Evolutionary conservation across 352 stramenopile species (phyloP), one percentile per base, ranked within the genome.

Genomic region (Phytophthora aleatoria): DNA sequence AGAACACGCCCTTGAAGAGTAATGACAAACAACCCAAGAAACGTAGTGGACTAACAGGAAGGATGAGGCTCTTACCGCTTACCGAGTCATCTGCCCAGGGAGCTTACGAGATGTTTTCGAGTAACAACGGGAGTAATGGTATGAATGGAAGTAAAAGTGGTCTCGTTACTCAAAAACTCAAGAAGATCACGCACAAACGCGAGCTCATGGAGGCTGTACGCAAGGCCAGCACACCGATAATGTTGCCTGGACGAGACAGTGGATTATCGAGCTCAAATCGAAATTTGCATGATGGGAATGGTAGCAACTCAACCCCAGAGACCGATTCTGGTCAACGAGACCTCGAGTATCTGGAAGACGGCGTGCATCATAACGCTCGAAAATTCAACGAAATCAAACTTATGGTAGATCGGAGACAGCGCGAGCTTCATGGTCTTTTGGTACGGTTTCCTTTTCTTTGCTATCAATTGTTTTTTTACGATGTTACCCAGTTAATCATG

Each of bases 341-440:
- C 56, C 76, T 93, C 24, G 80, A 90, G 47, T 74, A 31, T 31
- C 53, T 95, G 13, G 83, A 91, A 60, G 85, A 92, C 57, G 79
- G 85, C 16, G 84, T 95, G 11, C 77, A 91, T 39, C 39, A 71
- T 1, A 92, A 90, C 39, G 86, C 79, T 0, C 68, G 85, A 30
- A 92, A 91, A 69, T 95, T 86, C 61, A 95, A 95, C 38, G 86
- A 95, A 36, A 74, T 87, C 41, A 91, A 90, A 61, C 79, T 89
- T 16, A 68, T 81, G 50, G 79, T 79, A 3, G 85, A 91, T 35
- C 64, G 75, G 13, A 77, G 72, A 31, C 82, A 95, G 36, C 74
- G 79, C 11, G 86, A 95, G 48, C 71, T 95, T 36, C 78, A 84
- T 56, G 35, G 50, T 10, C 55, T 94, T 4, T 61, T 91, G 69